Base-by-base conservation (phyloP, 23 red algal genomes). In the Gracilaria domingensis region DNA sequence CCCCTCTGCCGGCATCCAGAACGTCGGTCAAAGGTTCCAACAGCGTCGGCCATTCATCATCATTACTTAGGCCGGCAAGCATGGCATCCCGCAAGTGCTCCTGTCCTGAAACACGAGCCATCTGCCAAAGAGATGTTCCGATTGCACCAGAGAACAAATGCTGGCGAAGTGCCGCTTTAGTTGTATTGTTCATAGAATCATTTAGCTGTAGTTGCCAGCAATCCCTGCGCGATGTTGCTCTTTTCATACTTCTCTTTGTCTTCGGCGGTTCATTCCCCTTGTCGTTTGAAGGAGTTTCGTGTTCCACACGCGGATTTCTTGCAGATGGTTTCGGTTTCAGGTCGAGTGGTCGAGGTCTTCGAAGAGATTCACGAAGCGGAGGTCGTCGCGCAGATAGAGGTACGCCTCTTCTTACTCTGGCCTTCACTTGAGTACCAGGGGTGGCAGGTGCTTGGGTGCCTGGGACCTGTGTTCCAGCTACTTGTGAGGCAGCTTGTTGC, bases 71-170 rank as follows among this genome's bases (percentile, higher is more conserved):
- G 30, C 72, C 72, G 4, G 72, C 38, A 51, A 77, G 72, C 23
- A 77, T 6, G 28, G 72, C 42, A 33, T 50, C 39, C 8, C 72
- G 72, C 23, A 77, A 77, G 21, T 30, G 72, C 26, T 77, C 72
- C 45, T 77, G 72, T 4, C 72, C 72, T 8, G 72, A 16, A 45
- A 77, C 72, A 50, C 72, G 72, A 16, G 45, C 72, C 42, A 77
- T 4, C 72, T 77, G 40, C 72, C 72, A 77, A 49, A 77, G 72
- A 20, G 72, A 77, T 13, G 72, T 30, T 9, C 42, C 72, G 8
- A 5, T 49, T 25, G 72, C 17, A 11, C 72, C 72, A 2, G 72
- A 77, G 45, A 77, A 77, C 3, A 77, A 42, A 51, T 77, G 72
- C 11, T 77, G 40, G 39, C 72, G 72, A 25, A 77, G 72, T 3